phyloP scores from a whole-genome alignment of 1,139 yeast genomes.

The Sugiyamaella pinicola region DNA sequence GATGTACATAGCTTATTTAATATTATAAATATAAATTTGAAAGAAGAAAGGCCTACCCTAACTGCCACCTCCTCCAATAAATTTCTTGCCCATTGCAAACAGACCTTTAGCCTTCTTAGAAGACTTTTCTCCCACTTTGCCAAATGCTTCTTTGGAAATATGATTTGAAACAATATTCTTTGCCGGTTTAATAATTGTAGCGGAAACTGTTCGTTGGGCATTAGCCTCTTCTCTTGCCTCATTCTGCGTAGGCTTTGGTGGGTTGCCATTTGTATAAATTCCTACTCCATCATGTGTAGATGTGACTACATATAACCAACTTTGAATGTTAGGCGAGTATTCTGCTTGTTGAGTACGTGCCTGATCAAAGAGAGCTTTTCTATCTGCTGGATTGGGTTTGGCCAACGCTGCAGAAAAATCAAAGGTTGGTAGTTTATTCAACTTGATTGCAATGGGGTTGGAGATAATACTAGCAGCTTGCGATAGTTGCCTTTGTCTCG shows the following conservation, averaged over 20 bases:
- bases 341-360: slow-evolving; percentile 39
- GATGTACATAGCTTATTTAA: slow-evolving; percentile 19
- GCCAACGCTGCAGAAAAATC: slow-evolving; percentile 41
- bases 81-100: slow-evolving; percentile 41
- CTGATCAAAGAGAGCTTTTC: slow-evolving; percentile 35
- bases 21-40: not conserved
- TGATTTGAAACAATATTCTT: slow-evolving; percentile 29
- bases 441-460: slow-evolving; percentile 22
- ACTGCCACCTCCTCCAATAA: slow-evolving; percentile 28
- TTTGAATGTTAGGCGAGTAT: slow-evolving; percentile 41
- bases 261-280: slow-evolving; percentile 37
- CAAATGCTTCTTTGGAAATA: slow-evolving; percentile 32
- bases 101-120: slow-evolving; percentile 42
- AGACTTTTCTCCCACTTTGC: slow-evolving; percentile 42
- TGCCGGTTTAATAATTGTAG: slow-evolving; percentile 34
- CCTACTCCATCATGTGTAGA: slow-evolving; percentile 26
- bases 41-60: not conserved
- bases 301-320: slow-evolving; percentile 39
- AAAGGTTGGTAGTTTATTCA: slow-evolving; percentile 41
- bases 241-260: slow-evolving; percentile 36
- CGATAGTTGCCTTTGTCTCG: slow-evolving; percentile 9
- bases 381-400: slow-evolving; percentile 35
- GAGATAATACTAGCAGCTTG: slow-evolving; percentile 5
- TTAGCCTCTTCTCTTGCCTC: slow-evolving; percentile 32
- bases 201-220: slow-evolving; percentile 31